phyloP scores from a whole-genome alignment of 495 filamentous ascomycete genomes.

The Trichoderma virens region DNA sequence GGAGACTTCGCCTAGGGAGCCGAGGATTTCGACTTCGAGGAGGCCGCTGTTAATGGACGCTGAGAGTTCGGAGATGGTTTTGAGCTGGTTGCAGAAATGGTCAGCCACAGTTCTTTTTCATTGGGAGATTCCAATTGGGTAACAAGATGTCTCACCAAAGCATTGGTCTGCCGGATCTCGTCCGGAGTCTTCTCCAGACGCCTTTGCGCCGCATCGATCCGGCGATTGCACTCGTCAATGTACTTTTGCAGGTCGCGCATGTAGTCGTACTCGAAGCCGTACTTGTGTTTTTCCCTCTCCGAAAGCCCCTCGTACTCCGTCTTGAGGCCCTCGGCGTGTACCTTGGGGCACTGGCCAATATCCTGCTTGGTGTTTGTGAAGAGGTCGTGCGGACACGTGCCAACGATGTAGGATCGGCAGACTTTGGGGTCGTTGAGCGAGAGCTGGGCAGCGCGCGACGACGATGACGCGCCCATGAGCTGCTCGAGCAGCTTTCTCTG shows the following conservation, averaged over 20 bases:
- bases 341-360: constrained; percentile 81
- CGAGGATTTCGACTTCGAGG: constrained; percentile 77
- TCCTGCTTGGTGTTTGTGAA: constrained; percentile 99
- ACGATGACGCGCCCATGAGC: constrained; percentile 67
- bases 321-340: constrained; percentile 83
- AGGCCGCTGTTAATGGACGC: constrained; percentile 75
- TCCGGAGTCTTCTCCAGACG: constrained; percentile 95
- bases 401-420: constrained; percentile 88
- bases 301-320: constrained; percentile 70
- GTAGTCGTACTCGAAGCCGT: constrained; percentile 94
- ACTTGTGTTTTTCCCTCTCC: constrained; percentile 60
- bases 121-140: constrained; percentile 15
- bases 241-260: constrained; percentile 90
- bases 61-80: constrained; percentile 76
- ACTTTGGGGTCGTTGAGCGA: constrained; percentile 88
- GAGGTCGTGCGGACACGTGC: constrained; percentile 95
- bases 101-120: constrained; percentile 20
- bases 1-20: constrained; percentile 70
- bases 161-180: constrained; percentile 95
- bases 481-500: constrained; percentile 92
- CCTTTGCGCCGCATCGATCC: constrained; percentile 84
- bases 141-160: constrained; percentile 39
- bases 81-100: constrained; percentile 38
- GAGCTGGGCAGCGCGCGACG: constrained; percentile 67
- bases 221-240: constrained; percentile 91